Base-by-base conservation (phyloP, 2,329 filamentous ascomycete genomes). In the Conoideocrella luteorostrata region DNA sequence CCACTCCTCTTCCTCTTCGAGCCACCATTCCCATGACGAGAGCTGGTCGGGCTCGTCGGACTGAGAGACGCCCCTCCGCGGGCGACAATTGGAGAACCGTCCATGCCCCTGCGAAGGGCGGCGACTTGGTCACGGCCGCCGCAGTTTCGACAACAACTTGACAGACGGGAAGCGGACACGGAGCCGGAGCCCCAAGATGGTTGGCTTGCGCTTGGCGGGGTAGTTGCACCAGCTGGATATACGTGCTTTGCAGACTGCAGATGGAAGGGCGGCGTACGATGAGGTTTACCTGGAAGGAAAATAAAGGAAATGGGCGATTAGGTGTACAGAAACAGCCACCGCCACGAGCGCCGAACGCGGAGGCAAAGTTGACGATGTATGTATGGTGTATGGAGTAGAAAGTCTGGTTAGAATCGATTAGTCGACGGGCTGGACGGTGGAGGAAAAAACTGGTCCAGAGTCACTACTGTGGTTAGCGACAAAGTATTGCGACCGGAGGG, bases 1-100 rank as follows among this genome's bases (percentile, higher is more conserved):
- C 64, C 71, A 52, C 76, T 71, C 45, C 67, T 61, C 71, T 84
- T 84, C 58, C 80, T 70, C 68, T 83, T 83, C 49, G 67, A 56
- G 44, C 51, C 58, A 49, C 67, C 69, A 50, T 68, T 71, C 50
- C 66, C 71, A 53, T 71, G 70, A 51, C 74, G 72, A 52, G 70
- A 66, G 60, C 72, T 76, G 55, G 72, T 63, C 47, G 75, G 75
- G 59, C 74, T 77, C 52, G 72, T 77, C 57, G 75, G 75, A 58
- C 74, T 77, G 58, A 69, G 67, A 43, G 71, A 64, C 50, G 67
- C 69, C 60, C 68, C 70, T 60, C 66, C 64, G 55, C 64, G 65
- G 57, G 65, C 64, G 61, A 66, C 61, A 56, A 65, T 65, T 52
- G 66, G 64, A 55, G 70, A 64, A 56, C 66, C 67, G 65, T 75